Conservation (phyloP, 129 eudicot species). For the Centaurea solstitialis region DNA sequence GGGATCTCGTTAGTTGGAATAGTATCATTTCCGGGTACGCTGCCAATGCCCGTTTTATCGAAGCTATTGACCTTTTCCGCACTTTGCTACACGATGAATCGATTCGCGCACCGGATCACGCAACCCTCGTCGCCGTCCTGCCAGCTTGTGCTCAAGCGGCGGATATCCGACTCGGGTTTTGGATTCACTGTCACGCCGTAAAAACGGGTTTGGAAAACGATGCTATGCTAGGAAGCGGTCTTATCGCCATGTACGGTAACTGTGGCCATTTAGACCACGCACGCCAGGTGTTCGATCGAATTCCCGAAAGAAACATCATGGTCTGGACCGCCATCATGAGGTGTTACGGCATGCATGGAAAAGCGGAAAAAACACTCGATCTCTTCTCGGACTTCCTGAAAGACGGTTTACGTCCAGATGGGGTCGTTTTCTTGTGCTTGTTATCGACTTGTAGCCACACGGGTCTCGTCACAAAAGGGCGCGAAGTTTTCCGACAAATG, state of each 20-base stretch:
- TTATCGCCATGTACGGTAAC: conserved; percentile 50
- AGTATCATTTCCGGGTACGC: conserved; percentile 35
- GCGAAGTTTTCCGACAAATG: conserved; percentile 42
- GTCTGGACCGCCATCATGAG: conserved; percentile 56
- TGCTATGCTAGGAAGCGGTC: conserved; percentile 48
- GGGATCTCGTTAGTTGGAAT: conserved; percentile 59
- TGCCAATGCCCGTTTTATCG: conserved; percentile 22
- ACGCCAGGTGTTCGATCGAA: conserved; percentile 27
- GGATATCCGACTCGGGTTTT: conserved; percentile 44
- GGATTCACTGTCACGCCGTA: conserved; percentile 43
- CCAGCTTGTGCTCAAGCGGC: conserved; percentile 61
- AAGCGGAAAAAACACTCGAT: conserved; percentile 36
- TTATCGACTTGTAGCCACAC: conserved; percentile 53
- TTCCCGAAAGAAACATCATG: conserved; percentile 35
- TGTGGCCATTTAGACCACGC: conserved; percentile 47
- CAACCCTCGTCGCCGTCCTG: conserved; percentile 46
- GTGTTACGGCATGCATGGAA: conserved; percentile 53
- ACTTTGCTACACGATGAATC: conserved; percentile 13
- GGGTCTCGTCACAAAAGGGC: conserved; percentile 45
- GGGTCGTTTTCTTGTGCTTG: conserved; percentile 42
- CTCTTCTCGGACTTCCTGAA: conserved; percentile 37
- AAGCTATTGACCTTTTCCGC: conserved; percentile 48
- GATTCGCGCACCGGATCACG: conserved; percentile 30
- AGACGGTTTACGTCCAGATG: conserved; percentile 40
- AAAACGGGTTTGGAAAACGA: conserved; percentile 32